A percentile compares a stretch with the other conserved stretches of the same genome.
phyloP scores from a whole-genome alignment of 2,329 filamentous ascomycete species.

The Monascus ruber region DNA sequence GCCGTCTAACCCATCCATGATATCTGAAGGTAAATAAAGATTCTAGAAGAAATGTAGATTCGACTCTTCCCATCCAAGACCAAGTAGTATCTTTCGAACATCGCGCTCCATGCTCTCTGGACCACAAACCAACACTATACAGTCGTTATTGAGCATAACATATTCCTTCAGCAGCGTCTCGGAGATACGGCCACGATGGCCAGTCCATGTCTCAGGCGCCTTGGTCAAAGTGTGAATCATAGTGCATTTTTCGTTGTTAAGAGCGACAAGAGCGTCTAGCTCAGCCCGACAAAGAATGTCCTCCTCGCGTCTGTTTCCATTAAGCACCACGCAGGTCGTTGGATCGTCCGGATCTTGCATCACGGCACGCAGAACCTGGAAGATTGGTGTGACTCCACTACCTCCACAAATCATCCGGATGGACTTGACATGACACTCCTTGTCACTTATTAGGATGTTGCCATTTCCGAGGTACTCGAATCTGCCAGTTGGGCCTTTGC shows the following conservation, averaged over 20 bases:
- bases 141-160: conserved; percentile 35
- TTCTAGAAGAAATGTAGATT: conserved; percentile 64
- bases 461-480: conserved; percentile 68
- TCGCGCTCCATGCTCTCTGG: conserved; percentile 63
- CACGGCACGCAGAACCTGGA: conserved; percentile 66
- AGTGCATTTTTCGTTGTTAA: conserved; percentile 44
- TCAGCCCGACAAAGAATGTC: conserved; percentile 75
- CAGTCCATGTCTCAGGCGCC: conserved; percentile 54
- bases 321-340: conserved; percentile 60
- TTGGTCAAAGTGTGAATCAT: conserved; percentile 60
- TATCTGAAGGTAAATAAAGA: background rate
- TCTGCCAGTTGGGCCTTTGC: conserved; percentile 80
- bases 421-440: conserved; percentile 45
- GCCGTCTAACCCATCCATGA: no score
- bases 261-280: conserved; percentile 51
- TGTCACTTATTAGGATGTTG: conserved; percentile 48
- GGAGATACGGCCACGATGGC: conserved; percentile 56
- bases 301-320: conserved; percentile 65
- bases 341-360: conserved; percentile 51
- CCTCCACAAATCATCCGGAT: conserved; percentile 85
- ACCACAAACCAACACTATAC: conserved; percentile 67
- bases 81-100: conserved; percentile 44
- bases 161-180: conserved; percentile 51
- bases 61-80: conserved; percentile 59
- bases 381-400: conserved; percentile 86